Percentiles rank a stretch among this genome's conserved stretches.
Evolutionary conservation across 108 stramenopile species (phyloP).

Genomic region (Nitzschia sp.): DNA sequence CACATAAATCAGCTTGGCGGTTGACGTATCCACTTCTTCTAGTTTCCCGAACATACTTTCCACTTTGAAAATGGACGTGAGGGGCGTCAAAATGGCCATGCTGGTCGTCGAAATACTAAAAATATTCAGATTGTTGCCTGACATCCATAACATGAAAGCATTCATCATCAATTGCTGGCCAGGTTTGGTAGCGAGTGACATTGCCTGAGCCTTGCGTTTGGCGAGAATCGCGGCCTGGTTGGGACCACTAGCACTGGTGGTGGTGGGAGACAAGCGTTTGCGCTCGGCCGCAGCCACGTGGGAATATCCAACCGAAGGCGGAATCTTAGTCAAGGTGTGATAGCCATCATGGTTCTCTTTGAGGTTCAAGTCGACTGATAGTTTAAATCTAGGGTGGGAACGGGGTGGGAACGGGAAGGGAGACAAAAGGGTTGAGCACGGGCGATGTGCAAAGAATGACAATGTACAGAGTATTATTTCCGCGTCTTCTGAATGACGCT

Average conservation of each 20-base stretch:
- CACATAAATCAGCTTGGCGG: slow-evolving; percentile 79
- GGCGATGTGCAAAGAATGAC: too few relatives aligned
- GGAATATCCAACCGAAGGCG: slow-evolving; percentile 28
- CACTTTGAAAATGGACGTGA: slow-evolving; percentile 71
- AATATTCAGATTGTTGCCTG: slow-evolving; percentile 89
- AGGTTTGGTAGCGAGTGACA: slow-evolving; percentile 86
- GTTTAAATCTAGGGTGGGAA: slow-evolving; percentile 28
- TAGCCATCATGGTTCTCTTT: slow-evolving; percentile 50
- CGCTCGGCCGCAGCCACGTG: slow-evolving; percentile 20
- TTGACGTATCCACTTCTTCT: slow-evolving; percentile 64
- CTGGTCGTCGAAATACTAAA: slow-evolving; percentile 88
- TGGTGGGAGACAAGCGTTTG: slow-evolving; percentile 12
- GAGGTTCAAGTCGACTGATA: slow-evolving; percentile 47
- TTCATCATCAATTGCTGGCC: slow-evolving; percentile 91
- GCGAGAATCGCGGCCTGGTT: slow-evolving; percentile 56
- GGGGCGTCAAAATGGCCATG: slow-evolving; percentile 85
- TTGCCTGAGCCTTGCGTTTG: slow-evolving; percentile 71
- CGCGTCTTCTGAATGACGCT: too few relatives aligned
- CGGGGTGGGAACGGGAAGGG: too few relatives aligned
- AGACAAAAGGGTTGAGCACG: too few relatives aligned
- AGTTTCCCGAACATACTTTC: slow-evolving; percentile 64
- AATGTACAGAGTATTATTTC: too few relatives aligned
- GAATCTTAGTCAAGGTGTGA: slow-evolving; percentile 27
- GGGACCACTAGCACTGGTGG: slow-evolving; percentile 3
- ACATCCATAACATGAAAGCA: slow-evolving; percentile 97